Percentiles rank a stretch among this genome's conserved stretches.
These are phyloP conservation scores for Candida mesenterica DNA, from an alignment of 1,139 yeast genomes.

Conservation along the genomic window DNA sequence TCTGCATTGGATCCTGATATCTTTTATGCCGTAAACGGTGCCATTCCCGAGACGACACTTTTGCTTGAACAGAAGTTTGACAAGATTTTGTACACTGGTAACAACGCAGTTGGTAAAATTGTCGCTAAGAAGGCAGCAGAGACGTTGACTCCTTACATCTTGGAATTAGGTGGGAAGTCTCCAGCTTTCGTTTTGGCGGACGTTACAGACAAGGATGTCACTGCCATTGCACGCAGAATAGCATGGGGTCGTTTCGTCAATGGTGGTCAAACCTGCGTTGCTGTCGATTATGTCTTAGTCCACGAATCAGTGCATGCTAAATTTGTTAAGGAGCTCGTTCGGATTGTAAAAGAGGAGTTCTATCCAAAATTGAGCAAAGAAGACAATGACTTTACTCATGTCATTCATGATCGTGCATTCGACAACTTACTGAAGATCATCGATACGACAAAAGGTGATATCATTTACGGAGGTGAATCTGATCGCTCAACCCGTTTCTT, in stretches of 20 bases:
- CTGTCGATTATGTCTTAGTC: constrained; percentile 77
- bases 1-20: constrained; percentile 55
- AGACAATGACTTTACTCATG: constrained; percentile 50
- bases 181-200: constrained; percentile 70
- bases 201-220: constrained; percentile 43
- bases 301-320: constrained; percentile 48
- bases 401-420: constrained; percentile 62
- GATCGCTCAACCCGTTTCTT: constrained; percentile 50
- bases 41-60: constrained; percentile 63
- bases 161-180: constrained; percentile 91
- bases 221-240: constrained; percentile 59
- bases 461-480: constrained; percentile 55
- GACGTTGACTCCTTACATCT: constrained; percentile 71
- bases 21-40: constrained; percentile 71
- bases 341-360: constrained; percentile 44
- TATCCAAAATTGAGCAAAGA: constrained; percentile 39
- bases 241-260: constrained; percentile 78
- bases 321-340: constrained; percentile 46
- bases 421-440: constrained; percentile 48
- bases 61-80: constrained; percentile 69
- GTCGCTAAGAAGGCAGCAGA: constrained; percentile 83
- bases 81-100: constrained; percentile 86
- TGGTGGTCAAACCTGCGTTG: constrained; percentile 91
- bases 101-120: constrained; percentile 69
- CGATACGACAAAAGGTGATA: constrained; percentile 53